Base-by-base conservation (phyloP, 2,329 filamentous ascomycete genomes). In the Claviceps maximensis region DNA sequence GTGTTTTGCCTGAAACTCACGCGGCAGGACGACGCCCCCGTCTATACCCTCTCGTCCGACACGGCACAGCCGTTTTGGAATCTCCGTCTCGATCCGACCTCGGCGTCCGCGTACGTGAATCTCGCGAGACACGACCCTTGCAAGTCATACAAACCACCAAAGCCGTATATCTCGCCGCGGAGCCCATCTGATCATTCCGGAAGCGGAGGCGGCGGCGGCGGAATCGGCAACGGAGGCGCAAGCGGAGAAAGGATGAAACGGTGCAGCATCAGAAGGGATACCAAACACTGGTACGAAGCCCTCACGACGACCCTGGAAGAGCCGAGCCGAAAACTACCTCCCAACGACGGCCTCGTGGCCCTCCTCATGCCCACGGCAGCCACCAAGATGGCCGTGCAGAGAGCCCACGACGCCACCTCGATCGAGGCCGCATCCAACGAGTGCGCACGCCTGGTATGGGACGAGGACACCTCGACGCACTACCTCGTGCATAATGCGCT, bases 381-480 rank as follows among this genome's bases (percentile, higher is more conserved):
- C 13, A 78, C 82, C 0, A 79, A 77, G 46, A 75, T 82, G 65
- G 83, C 80, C 1, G 70, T 82, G 1, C 80, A 84, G 54, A 74
- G 76, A 27, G 69, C 82, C 2, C 72, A 77, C 45, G 80, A 86
- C 61, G 72, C 76, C 2, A 71, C 76, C 0, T 76, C 83, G 10
- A 73, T 82, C 4, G 73, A 74, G 54, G 78, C 82, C 36, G 84
- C 84, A 0, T 80, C 86, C 63, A 75, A 78, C 33, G 84, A 89
- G 67, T 82, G 80, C 59, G 86, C 81, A 25, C 76, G 82, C 2
- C 76, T 90, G 2, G 79, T 86, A n/a, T 89, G 83, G 78, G 81
- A 84, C 61, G 76, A 78, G 31, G 81, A 84, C 61, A 75, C 71
- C 53, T 65, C 68, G 6, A 76, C 70, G 59, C 76, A 82, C 64